A percentile compares a stretch with the other conserved stretches of the same genome.
phyloP scores from a whole-genome alignment of 352 stramenopile genomes.

The Globisporangium solare region DNA sequence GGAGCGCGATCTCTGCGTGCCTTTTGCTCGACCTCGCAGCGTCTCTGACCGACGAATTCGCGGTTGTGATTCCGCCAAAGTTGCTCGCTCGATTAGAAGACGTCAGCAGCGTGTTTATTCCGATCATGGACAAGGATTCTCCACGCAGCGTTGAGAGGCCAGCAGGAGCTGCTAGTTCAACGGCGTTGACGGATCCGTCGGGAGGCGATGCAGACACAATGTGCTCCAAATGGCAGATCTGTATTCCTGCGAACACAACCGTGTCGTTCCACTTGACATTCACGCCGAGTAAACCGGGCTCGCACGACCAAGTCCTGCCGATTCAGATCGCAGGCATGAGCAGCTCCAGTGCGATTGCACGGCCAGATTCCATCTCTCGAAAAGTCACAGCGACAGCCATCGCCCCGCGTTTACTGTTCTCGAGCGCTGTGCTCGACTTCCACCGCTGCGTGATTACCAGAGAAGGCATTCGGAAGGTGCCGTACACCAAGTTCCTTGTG shows the following conservation, averaged over 20 bases:
- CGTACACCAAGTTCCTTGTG: conserved; percentile 76
- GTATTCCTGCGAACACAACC: conserved; percentile 56
- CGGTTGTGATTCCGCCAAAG: conserved; percentile 42
- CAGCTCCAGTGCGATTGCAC: conserved; percentile 12
- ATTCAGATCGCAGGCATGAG: conserved; percentile 68
- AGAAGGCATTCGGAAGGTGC: conserved; percentile 81
- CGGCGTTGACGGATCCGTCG: neutral
- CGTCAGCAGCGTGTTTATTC: conserved; percentile 76
- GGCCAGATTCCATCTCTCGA: conserved; percentile 30
- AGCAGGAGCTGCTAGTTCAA: neutral
- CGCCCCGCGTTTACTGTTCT: conserved; percentile 65
- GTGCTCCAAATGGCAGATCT: conserved; percentile 68
- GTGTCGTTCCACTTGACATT: conserved; percentile 78
- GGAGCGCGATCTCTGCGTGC: conserved; percentile 67
- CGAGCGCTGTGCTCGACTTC: conserved; percentile 73
- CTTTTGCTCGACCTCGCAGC: conserved; percentile 72
- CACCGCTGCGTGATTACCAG: conserved; percentile 79
- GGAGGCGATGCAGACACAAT: conserved; percentile 13
- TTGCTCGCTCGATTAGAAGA: conserved; percentile 62
- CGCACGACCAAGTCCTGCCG: conserved; percentile 61
- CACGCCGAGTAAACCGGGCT: conserved; percentile 35
- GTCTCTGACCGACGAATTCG: conserved; percentile 55
- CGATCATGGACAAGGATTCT: conserved; percentile 24
- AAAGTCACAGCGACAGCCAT: conserved; percentile 51
- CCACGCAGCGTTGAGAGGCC: neutral